phyloP scores from a whole-genome alignment of 1,284 basidiomycete species.

The Cryptococcus sp. region DNA sequence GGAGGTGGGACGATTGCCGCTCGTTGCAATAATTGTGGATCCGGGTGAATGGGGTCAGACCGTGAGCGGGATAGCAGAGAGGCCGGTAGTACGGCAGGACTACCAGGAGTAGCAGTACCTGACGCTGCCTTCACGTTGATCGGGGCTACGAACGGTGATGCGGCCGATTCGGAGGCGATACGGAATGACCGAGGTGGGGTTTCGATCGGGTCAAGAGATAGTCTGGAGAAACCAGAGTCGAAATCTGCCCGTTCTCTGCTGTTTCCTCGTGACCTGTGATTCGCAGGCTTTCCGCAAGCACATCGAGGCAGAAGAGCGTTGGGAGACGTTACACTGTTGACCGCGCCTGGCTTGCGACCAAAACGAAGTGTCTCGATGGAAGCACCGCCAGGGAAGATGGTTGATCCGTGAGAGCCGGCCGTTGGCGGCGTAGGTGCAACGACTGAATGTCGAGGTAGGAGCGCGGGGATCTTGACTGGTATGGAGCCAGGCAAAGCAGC shows the following conservation, averaged over 20 bases:
- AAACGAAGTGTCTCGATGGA: constrained; percentile 50
- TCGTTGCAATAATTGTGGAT: constrained; percentile 13
- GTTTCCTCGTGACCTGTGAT: constrained; percentile 32
- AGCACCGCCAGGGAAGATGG: constrained; percentile 29
- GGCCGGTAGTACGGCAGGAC: constrained; percentile 15
- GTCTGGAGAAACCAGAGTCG: constrained; percentile 37
- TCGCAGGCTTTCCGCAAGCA: constrained; percentile 44
- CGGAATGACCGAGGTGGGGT: constrained; percentile 16
- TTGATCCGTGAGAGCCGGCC: constrained; percentile 22
- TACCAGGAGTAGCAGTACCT: neutral
- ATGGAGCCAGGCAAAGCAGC: constrained; percentile 30
- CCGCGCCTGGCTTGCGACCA: constrained; percentile 45
- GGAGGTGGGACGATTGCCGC: constrained; percentile 7
- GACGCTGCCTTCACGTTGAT: neutral
- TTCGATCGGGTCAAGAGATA: constrained; percentile 36
- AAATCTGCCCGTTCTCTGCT: constrained; percentile 34
- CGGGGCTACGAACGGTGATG: constrained; percentile 10
- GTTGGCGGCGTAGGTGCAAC: constrained; percentile 16
- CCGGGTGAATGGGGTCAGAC: constrained; percentile 42
- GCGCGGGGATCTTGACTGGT: constrained; percentile 46
- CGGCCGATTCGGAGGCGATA: constrained; percentile 30
- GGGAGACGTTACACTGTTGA: constrained; percentile 48
- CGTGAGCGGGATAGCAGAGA: constrained; percentile 45
- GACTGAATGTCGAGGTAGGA: constrained; percentile 16
- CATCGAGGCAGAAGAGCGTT: constrained; percentile 47